These are phyloP conservation scores for Colletotrichum limetticola DNA, from an alignment of 2,329 filamentous ascomycete genomes.

Conservation along the genomic window DNA sequence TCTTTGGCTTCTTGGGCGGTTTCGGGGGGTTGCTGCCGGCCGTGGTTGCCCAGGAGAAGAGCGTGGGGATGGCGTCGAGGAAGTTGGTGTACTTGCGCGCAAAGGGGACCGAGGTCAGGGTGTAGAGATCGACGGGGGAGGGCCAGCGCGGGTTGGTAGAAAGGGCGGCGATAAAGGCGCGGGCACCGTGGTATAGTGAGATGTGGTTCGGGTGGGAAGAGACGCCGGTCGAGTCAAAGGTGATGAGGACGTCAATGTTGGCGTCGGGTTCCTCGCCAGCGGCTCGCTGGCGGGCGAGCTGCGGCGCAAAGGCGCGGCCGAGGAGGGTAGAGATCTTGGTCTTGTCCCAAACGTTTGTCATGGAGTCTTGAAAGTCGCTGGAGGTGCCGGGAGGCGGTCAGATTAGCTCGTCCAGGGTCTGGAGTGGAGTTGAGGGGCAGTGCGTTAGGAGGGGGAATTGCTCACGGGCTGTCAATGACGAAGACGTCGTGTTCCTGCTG, in stretches of 20 bases:
- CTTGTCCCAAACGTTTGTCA: constrained; percentile 82
- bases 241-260: constrained; percentile 84
- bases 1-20: constrained; percentile 27
- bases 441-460: constrained; percentile 34
- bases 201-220: constrained; percentile 95
- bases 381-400: not conserved
- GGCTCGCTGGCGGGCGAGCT: constrained; percentile 54
- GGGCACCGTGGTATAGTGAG: constrained; percentile 85
- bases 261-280: constrained; percentile 52
- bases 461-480: constrained; percentile 81
- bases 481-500: constrained; percentile 81
- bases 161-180: constrained; percentile 75
- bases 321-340: constrained; percentile 77
- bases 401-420: constrained; percentile 8
- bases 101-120: constrained; percentile 77
- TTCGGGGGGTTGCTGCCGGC: constrained; percentile 38
- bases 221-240: constrained; percentile 86
- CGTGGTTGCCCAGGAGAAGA: constrained; percentile 64
- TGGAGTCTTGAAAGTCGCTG: constrained; percentile 86
- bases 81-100: constrained; percentile 84
- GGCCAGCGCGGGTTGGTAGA: constrained; percentile 71
- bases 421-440: not conserved
- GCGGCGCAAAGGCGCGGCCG: constrained; percentile 77
- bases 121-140: constrained; percentile 86
- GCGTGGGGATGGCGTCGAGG: constrained; percentile 79